Conservation (phyloP, 2,329 filamentous ascomycete species). For the Penicillium sp. region DNA sequence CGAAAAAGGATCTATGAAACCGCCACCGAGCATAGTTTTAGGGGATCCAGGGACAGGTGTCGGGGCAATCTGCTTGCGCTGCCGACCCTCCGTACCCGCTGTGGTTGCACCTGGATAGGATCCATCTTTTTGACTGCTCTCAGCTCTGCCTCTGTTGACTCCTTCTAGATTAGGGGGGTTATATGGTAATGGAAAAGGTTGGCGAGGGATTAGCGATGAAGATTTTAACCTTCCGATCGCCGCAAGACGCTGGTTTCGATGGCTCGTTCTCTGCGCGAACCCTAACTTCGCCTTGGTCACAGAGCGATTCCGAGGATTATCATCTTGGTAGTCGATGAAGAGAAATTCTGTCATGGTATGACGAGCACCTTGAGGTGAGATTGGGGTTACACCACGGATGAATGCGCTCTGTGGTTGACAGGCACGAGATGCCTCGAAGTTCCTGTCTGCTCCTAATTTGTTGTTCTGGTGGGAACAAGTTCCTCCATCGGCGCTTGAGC, state of each 20-base stretch:
- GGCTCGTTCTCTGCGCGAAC: not conserved
- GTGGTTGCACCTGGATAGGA: not conserved
- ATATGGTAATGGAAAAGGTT: not conserved
- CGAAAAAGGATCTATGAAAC: not conserved
- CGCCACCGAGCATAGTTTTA: not conserved
- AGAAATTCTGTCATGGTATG: not conserved
- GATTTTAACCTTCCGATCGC: not conserved
- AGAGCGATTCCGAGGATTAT: not conserved
- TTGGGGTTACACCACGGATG: not conserved
- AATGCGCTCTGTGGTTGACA: not conserved
- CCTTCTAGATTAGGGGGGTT: not conserved
- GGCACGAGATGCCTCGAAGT: not conserved
- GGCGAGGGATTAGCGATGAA: not conserved
- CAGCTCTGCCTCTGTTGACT: not conserved
- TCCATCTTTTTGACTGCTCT: not conserved
- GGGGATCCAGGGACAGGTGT: not conserved
- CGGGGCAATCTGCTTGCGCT: not conserved
- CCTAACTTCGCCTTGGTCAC: not conserved
- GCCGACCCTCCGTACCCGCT: not conserved
- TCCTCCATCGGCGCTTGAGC: not conserved
- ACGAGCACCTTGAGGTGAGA: not conserved
- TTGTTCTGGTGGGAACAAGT: not conserved
- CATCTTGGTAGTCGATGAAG: not conserved
- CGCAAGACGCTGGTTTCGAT: not conserved
- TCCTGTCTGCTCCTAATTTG: not conserved